Conservation (phyloP, 2,329 filamentous ascomycete genomes). For the Dissoconium aciculare region DNA sequence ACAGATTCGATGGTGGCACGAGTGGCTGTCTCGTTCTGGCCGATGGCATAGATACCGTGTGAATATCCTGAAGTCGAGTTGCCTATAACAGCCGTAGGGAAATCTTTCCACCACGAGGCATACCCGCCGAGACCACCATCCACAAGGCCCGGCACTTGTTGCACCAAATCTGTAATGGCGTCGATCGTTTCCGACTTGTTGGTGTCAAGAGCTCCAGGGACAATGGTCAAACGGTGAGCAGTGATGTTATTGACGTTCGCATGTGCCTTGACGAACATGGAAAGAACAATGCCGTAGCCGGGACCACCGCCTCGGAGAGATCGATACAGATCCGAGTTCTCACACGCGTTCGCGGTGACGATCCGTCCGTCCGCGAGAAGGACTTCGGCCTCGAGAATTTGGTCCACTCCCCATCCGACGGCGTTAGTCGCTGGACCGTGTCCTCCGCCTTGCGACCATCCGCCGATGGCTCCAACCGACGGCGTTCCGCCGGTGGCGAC, state of each 20-base stretch:
- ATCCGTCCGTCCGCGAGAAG: conserved; percentile 14
- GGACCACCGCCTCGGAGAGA: conserved; percentile 38
- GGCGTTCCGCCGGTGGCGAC: conserved; percentile 13
- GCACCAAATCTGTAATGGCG: conserved; percentile 15
- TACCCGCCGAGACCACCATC: no score
- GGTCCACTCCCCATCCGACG: conserved; percentile 16
- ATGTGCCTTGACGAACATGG: conserved; percentile 11
- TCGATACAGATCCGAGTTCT: conserved; percentile 37
- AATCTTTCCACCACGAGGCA: no score
- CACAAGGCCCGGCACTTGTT: conserved; percentile 16
- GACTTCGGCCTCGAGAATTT: conserved; percentile 12
- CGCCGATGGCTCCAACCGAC: conserved; percentile 13
- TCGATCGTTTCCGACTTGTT: conserved; percentile 10
- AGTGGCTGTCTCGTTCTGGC: no score
- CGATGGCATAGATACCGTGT: no score
- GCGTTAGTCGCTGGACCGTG: conserved; percentile 12
- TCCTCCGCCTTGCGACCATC: conserved; percentile 18
- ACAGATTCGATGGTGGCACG: no score
- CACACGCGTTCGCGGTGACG: conserved; percentile 21
- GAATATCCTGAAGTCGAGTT: no score
- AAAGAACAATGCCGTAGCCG: conserved; percentile 24
- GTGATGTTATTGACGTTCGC: no score
- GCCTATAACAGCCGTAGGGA: no score
- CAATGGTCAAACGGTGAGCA: conserved; percentile 17
- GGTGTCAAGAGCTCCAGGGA: conserved; percentile 11